Percentiles rank a stretch among this genome's conserved stretches.
phyloP scores from a whole-genome alignment of 1,139 yeast species.

The Lodderomyces orthopsilosis region DNA sequence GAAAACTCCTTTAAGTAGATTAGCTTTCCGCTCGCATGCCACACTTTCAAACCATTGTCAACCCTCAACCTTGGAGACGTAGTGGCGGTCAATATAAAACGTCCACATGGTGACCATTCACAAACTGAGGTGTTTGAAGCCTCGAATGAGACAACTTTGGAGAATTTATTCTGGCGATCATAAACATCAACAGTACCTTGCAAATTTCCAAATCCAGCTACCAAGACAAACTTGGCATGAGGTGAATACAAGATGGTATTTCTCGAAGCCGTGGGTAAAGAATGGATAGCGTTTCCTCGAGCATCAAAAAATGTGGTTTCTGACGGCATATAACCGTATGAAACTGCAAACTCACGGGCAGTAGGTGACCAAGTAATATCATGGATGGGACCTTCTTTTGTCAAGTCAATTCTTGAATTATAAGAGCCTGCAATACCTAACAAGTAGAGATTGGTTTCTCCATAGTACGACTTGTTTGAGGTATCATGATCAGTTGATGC shows the following conservation, averaged over 20 bases:
- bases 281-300: conserved; percentile 83
- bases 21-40: conserved; percentile 89
- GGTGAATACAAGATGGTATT: conserved; percentile 92
- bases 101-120: conserved; percentile 99
- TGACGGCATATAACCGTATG: conserved; percentile 97
- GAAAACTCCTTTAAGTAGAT: conserved; percentile 74
- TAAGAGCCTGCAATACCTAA: conserved; percentile 91
- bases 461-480: conserved; percentile 91
- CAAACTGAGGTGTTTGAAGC: conserved; percentile 94
- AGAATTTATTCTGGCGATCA: conserved; percentile 86
- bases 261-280: conserved; percentile 83
- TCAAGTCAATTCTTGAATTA: conserved; percentile 83
- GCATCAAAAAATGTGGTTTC: conserved; percentile 93
- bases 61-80: conserved; percentile 96
- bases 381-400: conserved; percentile 94
- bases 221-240: conserved; percentile 84
- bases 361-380: conserved; percentile 98
- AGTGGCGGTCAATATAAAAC: conserved; percentile 90
- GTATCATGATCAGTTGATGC: conserved; percentile 96
- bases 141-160: conserved; percentile 75
- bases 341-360: conserved; percentile 95
- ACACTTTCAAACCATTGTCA: conserved; percentile 89
- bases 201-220: conserved; percentile 97
- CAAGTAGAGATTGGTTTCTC: conserved; percentile 89
- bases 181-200: conserved; percentile 96